Evolutionary conservation across 345 rosid genomes (phyloP).

Genomic region (Hevea brasiliensis): DNA sequence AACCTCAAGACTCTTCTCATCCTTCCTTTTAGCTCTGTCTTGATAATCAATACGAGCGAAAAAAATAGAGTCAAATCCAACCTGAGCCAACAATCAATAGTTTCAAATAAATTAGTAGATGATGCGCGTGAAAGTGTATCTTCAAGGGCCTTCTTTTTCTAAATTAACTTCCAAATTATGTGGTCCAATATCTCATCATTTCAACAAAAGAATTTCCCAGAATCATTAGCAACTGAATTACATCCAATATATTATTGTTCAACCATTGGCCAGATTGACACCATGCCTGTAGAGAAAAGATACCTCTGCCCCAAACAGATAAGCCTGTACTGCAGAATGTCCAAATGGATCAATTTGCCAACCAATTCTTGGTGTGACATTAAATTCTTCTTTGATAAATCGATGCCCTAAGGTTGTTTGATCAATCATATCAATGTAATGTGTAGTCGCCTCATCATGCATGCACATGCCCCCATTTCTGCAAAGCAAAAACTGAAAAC

Average conservation of each 20-base stretch:
- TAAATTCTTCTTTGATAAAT: conserved; percentile 45
- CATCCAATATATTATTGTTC: neutral
- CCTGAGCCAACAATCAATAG: conserved; percentile 33
- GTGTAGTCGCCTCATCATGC: conserved; percentile 51
- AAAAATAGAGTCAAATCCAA: conserved; percentile 58
- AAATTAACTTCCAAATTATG: neutral
- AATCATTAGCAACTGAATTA: neutral
- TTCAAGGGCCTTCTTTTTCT: neutral
- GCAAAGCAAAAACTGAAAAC: conserved; percentile 19
- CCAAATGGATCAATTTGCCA: conserved; percentile 64
- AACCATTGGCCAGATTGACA: neutral
- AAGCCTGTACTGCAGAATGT: conserved; percentile 58
- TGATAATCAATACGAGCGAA: conserved; percentile 55
- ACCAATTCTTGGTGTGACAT: conserved; percentile 54
- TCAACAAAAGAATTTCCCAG: neutral
- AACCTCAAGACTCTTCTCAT: conserved; percentile 49
- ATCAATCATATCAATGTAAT: conserved; percentile 58
- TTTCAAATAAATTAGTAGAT: conserved; percentile 5
- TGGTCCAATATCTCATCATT: neutral
- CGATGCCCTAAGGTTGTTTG: conserved; percentile 57
- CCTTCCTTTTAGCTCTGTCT: conserved; percentile 51
- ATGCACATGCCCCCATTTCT: conserved; percentile 61
- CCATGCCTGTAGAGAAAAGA: neutral
- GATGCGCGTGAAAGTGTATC: neutral
- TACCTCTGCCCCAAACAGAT: conserved; percentile 54